Percentiles rank a stretch among this genome's conserved stretches.
phyloP scores from a whole-genome alignment of 2,329 filamentous ascomycete genomes.

The Fusarium beomiforme region DNA sequence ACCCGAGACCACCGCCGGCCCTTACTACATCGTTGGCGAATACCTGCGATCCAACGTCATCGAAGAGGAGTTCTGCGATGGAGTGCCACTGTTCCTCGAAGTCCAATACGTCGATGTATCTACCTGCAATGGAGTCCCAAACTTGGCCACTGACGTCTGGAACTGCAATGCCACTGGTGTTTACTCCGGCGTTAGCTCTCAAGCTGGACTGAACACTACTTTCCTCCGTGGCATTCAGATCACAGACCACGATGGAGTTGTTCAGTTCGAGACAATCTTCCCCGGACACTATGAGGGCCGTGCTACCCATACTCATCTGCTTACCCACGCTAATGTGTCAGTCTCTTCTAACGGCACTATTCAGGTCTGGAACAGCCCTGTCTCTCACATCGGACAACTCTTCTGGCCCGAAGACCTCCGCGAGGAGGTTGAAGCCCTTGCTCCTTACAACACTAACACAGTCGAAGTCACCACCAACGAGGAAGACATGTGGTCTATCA shows the following conservation, averaged over 20 bases:
- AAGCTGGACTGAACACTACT: constrained; percentile 3
- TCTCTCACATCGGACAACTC: constrained; percentile 8
- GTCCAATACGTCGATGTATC: constrained; percentile 17
- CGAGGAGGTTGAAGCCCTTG: not conserved
- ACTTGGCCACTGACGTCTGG: not conserved
- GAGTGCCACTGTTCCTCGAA: constrained; percentile 2
- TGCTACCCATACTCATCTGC: not conserved
- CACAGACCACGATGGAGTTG: constrained; percentile 1
- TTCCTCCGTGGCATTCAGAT: constrained; percentile 13
- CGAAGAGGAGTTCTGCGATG: not conserved
- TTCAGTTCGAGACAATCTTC: constrained; percentile 14
- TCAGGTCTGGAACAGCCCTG: constrained; percentile 10
- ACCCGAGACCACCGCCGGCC: not conserved
- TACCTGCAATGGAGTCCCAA: not conserved
- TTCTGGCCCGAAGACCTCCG: constrained; percentile 12
- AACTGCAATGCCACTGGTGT: constrained; percentile 15
- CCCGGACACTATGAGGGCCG: constrained; percentile 4
- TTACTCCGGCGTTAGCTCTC: constrained; percentile 1
- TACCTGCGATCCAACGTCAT: constrained; percentile 14
- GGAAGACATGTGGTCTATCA: constrained; percentile 11
- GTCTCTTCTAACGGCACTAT: constrained; percentile 9
- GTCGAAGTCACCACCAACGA: not conserved
- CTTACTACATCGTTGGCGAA: constrained; percentile 4
- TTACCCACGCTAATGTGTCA: not conserved
- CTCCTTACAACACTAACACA: not conserved